These are phyloP conservation scores for Ceratobasidium sp. DNA, from an alignment of 1,284 basidiomycete species.

Conservation along the genomic window DNA sequence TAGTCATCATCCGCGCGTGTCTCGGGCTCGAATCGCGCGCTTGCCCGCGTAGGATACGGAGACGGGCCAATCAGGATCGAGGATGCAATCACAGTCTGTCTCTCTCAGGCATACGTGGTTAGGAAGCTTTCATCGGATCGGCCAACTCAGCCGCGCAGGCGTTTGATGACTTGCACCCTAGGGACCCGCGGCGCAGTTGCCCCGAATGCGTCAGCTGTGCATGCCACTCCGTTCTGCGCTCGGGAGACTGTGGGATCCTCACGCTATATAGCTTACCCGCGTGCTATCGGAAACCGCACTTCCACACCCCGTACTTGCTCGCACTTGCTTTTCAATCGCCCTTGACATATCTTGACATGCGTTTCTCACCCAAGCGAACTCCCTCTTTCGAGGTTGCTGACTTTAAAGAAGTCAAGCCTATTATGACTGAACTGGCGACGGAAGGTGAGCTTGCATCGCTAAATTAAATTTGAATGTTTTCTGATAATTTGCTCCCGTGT, in stretches of 20 bases:
- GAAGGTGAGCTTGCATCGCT: conserved; percentile 14
- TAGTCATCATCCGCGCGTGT: no score
- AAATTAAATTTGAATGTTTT: background rate
- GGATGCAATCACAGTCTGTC: conserved; percentile 7
- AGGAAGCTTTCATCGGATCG: conserved; percentile 15
- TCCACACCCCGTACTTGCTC: no score
- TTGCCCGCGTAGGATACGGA: no score
- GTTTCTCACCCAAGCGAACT: conserved; percentile 35
- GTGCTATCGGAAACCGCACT: background rate
- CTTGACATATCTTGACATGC: conserved; percentile 15
- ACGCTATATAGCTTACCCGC: conserved; percentile 22
- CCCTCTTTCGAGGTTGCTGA: conserved; percentile 33
- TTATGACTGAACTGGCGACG: conserved; percentile 9
- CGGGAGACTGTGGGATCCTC: conserved; percentile 26
- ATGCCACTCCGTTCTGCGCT: conserved; percentile 22
- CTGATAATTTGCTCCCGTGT: background rate
- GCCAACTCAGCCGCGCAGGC: conserved; percentile 9
- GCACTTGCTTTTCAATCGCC: no score
- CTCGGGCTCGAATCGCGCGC: no score
- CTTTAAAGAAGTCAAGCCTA: conserved; percentile 40
- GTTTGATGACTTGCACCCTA: conserved; percentile 37
- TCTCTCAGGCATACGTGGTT: background rate
- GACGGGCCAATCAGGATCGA: no score
- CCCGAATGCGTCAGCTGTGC: conserved; percentile 29
- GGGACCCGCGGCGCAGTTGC: conserved; percentile 29